Percentiles rank a stretch among this genome's conserved stretches.
Conservation (phyloP, 805 yeast species). For the Priceomyces haplophilus region DNA sequence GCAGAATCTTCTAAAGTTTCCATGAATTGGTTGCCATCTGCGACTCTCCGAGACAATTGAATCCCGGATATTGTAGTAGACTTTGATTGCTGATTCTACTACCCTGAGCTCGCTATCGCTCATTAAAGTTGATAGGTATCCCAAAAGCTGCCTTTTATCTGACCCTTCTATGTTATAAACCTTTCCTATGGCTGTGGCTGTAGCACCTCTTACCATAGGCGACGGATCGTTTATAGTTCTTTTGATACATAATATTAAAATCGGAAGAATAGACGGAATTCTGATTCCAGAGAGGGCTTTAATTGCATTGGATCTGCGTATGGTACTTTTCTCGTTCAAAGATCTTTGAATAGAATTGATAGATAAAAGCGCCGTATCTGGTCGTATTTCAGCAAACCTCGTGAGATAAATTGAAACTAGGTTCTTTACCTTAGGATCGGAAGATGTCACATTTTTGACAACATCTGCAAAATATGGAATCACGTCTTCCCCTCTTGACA, state of each 20-base stretch:
- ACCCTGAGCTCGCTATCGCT: conserved; percentile 68
- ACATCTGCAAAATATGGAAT: conserved; percentile 70
- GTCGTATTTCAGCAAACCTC: conserved; percentile 77
- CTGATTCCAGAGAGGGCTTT: conserved; percentile 80
- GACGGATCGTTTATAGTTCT: conserved; percentile 68
- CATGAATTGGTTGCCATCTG: conserved; percentile 65
- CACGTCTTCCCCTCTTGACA: conserved; percentile 42
- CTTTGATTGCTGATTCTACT: conserved; percentile 62
- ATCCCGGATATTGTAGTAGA: conserved; percentile 48
- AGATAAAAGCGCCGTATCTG: conserved; percentile 84
- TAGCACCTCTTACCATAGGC: conserved; percentile 73
- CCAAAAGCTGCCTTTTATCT: conserved; percentile 47
- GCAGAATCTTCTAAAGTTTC: conserved; percentile 61
- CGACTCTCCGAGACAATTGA: conserved; percentile 31
- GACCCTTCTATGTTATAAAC: conserved; percentile 41
- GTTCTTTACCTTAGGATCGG: conserved; percentile 60
- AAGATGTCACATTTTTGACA: conserved; percentile 78
- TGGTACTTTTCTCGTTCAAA: conserved; percentile 65
- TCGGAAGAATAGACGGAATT: conserved; percentile 78
- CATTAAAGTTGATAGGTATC: conserved; percentile 49
- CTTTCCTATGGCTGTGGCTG: conserved; percentile 73
- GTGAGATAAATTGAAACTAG: conserved; percentile 74
- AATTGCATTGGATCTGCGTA: conserved; percentile 67
- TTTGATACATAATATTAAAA: conserved; percentile 68
- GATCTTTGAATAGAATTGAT: conserved; percentile 90